Base-by-base conservation (phyloP, 179 eudicot species). In the Sideroxylon spinosum region DNA sequence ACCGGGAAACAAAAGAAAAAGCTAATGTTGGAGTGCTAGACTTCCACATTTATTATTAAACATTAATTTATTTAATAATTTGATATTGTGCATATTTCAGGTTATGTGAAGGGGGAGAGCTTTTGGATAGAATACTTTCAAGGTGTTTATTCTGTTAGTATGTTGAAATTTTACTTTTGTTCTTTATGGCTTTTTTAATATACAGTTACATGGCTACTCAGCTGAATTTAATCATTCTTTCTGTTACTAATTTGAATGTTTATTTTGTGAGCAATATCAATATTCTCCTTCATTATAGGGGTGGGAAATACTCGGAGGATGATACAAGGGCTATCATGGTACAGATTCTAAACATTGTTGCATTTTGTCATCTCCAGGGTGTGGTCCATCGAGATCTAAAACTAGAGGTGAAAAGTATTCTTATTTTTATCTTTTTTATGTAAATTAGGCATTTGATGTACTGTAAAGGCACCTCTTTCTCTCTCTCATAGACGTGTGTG, bases 321-420 rank as follows among this genome's bases (percentile, higher is more conserved):
- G 86, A 89, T 12, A 86, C 93, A 17, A 89, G 79, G 82, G 84
- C 72, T 61, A 82, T 88, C 49, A 86, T 88, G 85, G 78, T 84
- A 55, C 93, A 89, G 48, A 88, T 89, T 67, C 73, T 89, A 56
- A 84, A 82, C 61, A 81, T 85, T 6, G 89, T 85, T 56, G 85
- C 92, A 0, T 89, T 79, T 72, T 87, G 85, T 73, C 92, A 89
- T 83, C 89, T 89, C 77, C 92, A 87, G 64, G 92, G 92, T 19
- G 92, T 89, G 71, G 91, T 88, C 52, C 92, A 89, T 73, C 86
- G 92, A 23, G 92, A 89, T 82, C 85, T 89, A 29, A 89, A 89
- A 87, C 92, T 90, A 48, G 92, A 89, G 92, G 92, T 89, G 78
- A 66, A 46, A 37, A 13, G 49, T 25, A 2, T 57, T 56, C 56